Evolutionary conservation across 371 early-diverging fungal genomes (phyloP).

Genomic region (Actinomortierella ambigua): DNA sequence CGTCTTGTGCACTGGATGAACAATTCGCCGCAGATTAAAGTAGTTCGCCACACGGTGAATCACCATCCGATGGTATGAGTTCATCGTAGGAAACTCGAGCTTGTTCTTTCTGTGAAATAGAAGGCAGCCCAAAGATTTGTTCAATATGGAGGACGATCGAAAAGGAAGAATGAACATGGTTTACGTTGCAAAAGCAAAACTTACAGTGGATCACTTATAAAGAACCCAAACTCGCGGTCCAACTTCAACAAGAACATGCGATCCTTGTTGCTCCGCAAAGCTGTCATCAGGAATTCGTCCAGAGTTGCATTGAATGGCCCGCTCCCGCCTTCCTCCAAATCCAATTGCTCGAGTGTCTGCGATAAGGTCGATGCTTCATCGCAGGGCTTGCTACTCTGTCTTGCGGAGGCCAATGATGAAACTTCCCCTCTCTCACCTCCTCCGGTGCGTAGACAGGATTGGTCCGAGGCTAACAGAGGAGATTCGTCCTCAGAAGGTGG

Average conservation of each 20-base stretch:
- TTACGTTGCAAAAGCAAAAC: conserved; percentile 1
- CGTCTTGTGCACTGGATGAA: conserved; percentile 61
- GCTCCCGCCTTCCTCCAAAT: conserved; percentile 23
- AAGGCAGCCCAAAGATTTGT: neutral
- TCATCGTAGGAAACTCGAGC: conserved; percentile 74
- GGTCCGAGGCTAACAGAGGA: too few relatives aligned
- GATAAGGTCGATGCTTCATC: neutral
- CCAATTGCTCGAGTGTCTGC: conserved; percentile 17
- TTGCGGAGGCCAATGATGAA: too few relatives aligned
- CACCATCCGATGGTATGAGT: conserved; percentile 79
- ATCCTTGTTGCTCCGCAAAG: conserved; percentile 74
- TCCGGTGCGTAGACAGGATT: too few relatives aligned
- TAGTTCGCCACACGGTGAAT: conserved; percentile 77
- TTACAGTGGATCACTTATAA: conserved; percentile 68
- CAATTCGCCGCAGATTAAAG: conserved; percentile 69
- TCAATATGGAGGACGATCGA: neutral
- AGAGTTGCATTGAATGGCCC: conserved; percentile 40
- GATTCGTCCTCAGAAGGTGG: too few relatives aligned
- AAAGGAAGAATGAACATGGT: conserved; percentile 4
- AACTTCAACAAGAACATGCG: conserved; percentile 75
- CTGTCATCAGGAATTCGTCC: conserved; percentile 67
- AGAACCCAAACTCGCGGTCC: conserved; percentile 69
- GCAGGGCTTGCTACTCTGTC: too few relatives aligned
- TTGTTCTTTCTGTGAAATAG: conserved; percentile 53
- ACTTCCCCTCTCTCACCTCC: too few relatives aligned